Evolutionary conservation across 768 basidiomycete species (phyloP), one percentile per base, ranked within the genome.

Genomic region (Hygrophorus russula): DNA sequence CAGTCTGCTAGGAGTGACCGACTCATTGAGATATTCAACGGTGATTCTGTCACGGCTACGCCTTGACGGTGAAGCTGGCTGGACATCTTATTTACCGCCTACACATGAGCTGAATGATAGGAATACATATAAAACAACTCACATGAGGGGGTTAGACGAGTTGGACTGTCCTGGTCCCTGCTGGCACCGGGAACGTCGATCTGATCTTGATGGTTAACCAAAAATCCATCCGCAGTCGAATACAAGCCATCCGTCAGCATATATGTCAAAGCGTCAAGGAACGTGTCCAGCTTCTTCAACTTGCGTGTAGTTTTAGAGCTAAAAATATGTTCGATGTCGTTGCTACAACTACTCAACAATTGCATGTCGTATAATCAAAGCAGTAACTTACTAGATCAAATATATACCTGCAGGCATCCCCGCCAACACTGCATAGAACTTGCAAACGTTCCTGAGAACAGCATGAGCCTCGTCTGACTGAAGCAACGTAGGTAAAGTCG

Each of bases 361-460:
- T 18, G 30, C 15, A 30, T 29, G 14, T 29, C 12, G 30, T 29
- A 27, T 9, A 33, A 41, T n/a, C 17, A 29, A 30, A 17, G 40
- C 15, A 24, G 10, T 10, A 33, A 41, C 40, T 29, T 29, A 41
- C 40, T 41, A 41, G 40, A 14, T 29, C 24, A 41, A 31, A 41
- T 41, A 41, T n/a, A 41, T 41, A 18, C 40, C 40, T 33, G 28
- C 31, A 14, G 40, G 40, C 40, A 41, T 41, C 31, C 40, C 31
- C 4, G 18, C 30, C 29, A 41, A 18, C 12, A 41, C 40, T 3
- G 8, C 29, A 41, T 41, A 41, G 40, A 41, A 41, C 40, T 24
- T 41, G 30, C 27, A 29, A 33, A 30, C n/a, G 30, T 41, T 41
- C 40, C 40, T 30, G 30, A 41, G 40, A 15, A 41, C 24, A 8